Conservation (phyloP, 306 rosid genomes). For the Aeschynomene evenia region DNA sequence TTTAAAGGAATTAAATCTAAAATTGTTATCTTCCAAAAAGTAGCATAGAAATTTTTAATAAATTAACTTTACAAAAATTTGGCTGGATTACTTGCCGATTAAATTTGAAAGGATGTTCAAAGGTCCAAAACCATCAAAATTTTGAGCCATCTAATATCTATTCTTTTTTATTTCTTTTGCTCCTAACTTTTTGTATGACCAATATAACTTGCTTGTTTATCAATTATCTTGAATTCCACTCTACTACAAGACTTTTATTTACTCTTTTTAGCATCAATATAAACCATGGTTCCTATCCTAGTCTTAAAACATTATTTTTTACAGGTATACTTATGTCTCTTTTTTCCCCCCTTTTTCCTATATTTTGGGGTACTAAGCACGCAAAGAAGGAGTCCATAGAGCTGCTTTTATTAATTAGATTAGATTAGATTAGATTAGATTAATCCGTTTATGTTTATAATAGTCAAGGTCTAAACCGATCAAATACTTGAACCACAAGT, state of each 20-base stretch:
- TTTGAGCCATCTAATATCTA: background rate
- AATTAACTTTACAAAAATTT: background rate
- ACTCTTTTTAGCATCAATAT: background rate
- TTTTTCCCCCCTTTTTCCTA: no score
- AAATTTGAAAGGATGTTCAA: no score
- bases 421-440: no score
- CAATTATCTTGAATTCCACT: background rate
- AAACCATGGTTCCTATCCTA: background rate
- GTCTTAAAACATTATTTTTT: no score
- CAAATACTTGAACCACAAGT: slow-evolving; percentile 27
- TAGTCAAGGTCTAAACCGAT: background rate
- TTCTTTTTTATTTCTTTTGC: background rate
- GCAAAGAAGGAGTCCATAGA: background rate
- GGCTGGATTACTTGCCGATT: background rate
- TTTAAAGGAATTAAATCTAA: no score
- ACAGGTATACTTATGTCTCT: no score
- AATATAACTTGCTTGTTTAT: background rate
- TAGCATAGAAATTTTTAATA: background rate
- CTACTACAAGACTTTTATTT: background rate
- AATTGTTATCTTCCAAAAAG: no score
- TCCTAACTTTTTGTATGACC: background rate
- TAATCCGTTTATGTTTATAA: background rate
- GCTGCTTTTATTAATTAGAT: no score
- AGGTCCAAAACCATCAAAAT: no score
- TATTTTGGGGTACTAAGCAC: background rate